Evolutionary conservation across 352 stramenopile genomes (phyloP).

Genomic region (Pythium scleroteichum): DNA sequence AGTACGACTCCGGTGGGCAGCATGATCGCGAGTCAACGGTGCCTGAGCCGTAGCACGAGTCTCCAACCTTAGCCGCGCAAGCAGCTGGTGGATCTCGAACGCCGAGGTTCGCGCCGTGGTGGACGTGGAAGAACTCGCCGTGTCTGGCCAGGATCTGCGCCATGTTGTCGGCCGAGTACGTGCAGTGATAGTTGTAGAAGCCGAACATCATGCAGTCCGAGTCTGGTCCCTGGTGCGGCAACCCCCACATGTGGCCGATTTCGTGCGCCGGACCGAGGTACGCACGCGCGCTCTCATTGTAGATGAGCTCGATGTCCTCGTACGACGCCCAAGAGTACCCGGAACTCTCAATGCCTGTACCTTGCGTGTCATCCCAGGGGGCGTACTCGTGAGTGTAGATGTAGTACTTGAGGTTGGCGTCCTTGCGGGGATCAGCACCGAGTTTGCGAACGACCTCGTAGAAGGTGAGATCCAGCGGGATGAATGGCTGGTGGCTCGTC

Average conservation of each 20-base stretch:
- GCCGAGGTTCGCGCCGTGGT: constrained; percentile 2
- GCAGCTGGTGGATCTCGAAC: neutral
- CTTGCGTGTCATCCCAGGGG: neutral
- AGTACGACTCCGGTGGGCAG: constrained; percentile 39
- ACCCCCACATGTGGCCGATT: constrained; percentile 5
- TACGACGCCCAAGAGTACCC: neutral
- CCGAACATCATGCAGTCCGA: constrained; percentile 5
- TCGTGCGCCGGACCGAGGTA: neutral
- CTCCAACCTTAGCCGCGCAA: constrained; percentile 5
- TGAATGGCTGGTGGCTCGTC: neutral
- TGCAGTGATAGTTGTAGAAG: constrained; percentile 6
- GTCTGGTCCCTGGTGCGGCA: neutral
- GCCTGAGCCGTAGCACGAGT: neutral
- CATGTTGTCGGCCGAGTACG: constrained; percentile 2
- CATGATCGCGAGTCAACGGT: constrained; percentile 11
- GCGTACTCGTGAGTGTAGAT: constrained; percentile 6
- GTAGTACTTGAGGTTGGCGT: neutral
- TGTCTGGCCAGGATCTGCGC: neutral
- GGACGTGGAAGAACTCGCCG: constrained; percentile 3
- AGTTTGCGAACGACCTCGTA: constrained; percentile 4
- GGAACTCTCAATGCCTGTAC: neutral
- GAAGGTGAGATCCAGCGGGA: neutral
- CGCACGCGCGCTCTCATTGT: neutral
- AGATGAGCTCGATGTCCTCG: constrained; percentile 5
- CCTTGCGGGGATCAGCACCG: neutral